Percentiles rank a stretch among this genome's conserved stretches.
Evolutionary conservation across 306 rosid species (phyloP).

Genomic region (Canavalia gladiata): DNA sequence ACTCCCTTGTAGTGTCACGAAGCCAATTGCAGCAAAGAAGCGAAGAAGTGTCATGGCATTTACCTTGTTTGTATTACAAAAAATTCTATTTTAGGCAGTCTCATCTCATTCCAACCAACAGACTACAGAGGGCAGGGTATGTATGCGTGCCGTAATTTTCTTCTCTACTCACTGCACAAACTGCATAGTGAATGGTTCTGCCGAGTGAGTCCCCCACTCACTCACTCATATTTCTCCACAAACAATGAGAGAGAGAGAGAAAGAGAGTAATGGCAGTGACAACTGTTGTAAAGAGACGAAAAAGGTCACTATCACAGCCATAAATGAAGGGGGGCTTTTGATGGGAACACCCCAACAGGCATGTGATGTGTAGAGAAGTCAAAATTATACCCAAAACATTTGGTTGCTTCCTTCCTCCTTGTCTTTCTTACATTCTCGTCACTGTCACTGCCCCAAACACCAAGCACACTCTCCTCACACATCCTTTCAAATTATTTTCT

Average conservation of each 20-base stretch:
- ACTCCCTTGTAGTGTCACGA: constrained; percentile 47
- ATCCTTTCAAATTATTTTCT: neutral
- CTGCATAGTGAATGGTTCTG: neutral
- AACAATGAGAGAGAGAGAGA: neutral
- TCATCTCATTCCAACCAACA: neutral
- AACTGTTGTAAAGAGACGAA: constrained; percentile 27
- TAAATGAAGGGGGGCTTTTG: constrained; percentile 53
- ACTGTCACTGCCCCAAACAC: neutral
- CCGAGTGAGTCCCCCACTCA: neutral
- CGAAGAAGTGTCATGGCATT: neutral
- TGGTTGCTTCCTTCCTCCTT: neutral
- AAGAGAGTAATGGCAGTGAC: neutral
- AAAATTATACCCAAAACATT: constrained; percentile 60
- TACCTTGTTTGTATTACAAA: constrained; percentile 20
- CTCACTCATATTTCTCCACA: neutral
- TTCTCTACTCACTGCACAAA: neutral
- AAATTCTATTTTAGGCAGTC: constrained; percentile 42
- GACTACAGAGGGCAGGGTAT: neutral
- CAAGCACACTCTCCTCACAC: neutral
- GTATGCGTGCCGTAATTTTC: constrained; percentile 19
- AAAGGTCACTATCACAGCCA: constrained; percentile 56
- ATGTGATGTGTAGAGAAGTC: constrained; percentile 50
- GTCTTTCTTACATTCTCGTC: constrained; percentile 2
- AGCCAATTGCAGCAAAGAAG: constrained; percentile 11
- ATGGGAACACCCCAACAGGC: constrained; percentile 46